phyloP scores from a whole-genome alignment of 306 rosid genomes.

The Vigna angularis region DNA sequence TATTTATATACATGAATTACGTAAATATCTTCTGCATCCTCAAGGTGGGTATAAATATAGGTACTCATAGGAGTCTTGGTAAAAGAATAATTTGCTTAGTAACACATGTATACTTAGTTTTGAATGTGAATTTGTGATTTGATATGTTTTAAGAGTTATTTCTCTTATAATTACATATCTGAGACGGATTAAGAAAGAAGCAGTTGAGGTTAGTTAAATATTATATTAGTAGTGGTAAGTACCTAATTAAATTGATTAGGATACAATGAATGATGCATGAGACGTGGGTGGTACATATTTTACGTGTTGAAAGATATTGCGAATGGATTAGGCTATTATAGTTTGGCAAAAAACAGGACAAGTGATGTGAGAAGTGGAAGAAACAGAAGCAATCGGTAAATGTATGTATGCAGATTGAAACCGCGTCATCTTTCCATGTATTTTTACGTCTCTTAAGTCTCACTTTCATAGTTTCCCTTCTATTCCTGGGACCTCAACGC shows the following conservation, averaged over 20 bases:
- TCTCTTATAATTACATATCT: too few species aligned
- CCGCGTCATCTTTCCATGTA: slow-evolving; percentile 27
- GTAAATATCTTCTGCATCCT: not conserved
- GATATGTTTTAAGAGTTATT: too few species aligned
- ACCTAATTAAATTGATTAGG: too few species aligned
- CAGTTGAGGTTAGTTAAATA: too few species aligned
- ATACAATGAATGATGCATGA: not conserved
- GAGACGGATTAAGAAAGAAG: too few species aligned
- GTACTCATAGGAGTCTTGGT: too few species aligned
- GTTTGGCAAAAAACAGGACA: not conserved
- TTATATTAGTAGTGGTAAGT: too few species aligned
- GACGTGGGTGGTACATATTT: not conserved
- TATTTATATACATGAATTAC: not conserved
- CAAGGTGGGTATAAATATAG: not conserved
- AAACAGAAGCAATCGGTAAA: not conserved
- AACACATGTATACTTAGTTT: too few species aligned
- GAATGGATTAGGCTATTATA: not conserved
- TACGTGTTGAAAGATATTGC: not conserved
- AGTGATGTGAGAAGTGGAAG: not conserved
- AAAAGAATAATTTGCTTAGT: too few species aligned
- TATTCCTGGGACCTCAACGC: slow-evolving; percentile 35
- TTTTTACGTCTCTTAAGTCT: not conserved
- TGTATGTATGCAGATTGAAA: slow-evolving; percentile 5
- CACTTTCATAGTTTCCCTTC: not conserved
- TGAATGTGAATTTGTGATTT: too few species aligned